Base-by-base conservation (phyloP, 2,329 filamentous ascomycete species). In the Hypoxylon rubiginosum region DNA sequence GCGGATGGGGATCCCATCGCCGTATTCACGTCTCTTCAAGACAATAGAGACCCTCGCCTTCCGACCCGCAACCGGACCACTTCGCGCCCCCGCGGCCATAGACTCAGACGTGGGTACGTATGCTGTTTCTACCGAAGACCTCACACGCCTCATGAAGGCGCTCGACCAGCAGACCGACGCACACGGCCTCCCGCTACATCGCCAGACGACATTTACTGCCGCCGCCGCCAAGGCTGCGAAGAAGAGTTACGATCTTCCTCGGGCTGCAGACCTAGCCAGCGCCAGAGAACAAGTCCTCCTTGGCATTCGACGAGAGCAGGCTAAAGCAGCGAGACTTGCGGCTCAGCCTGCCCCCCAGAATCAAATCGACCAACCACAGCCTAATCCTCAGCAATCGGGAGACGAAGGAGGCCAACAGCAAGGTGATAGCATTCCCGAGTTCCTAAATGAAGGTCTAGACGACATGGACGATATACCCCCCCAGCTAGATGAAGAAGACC, bases 1-100 rank as follows among this genome's bases (percentile, higher is more conserved):
- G 21, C 52, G 21, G 26, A 24, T 56, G 36, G 19, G 36, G n/a
- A 2, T 43, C n/a, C 34, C 7, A 13, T 45, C 36, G 39, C 52
- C 6, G 9, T 56, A 45, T 15, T 56, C 52, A 6, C 36, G 34
- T 19, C 52, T 56, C 36, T 56, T 56, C 34, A 15, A 11, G 34
- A n/a, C 34, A 10, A 15, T 39, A 13, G 34, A 39, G 11, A 4
- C 34, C 4, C 4, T 13, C 34, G 34, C 34, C 11, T 39, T 39
- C n/a, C 34, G 34, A 4, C 7, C 34, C 1, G 11, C 4, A 4
- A 4, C 11, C 4, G n/a, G 4, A 6, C 34, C 34, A 5, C 4
- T 39, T 39, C 11, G 11, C n/a, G 11, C 34, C 1, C 28, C 28
- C 28, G 28, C 28, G 2, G 28, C 28, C 28, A 5, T 7, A 30